A percentile compares a stretch with the other conserved stretches of the same genome.
Evolutionary conservation across 768 basidiomycete species (phyloP).

Genomic region (Boletus huronensis): DNA sequence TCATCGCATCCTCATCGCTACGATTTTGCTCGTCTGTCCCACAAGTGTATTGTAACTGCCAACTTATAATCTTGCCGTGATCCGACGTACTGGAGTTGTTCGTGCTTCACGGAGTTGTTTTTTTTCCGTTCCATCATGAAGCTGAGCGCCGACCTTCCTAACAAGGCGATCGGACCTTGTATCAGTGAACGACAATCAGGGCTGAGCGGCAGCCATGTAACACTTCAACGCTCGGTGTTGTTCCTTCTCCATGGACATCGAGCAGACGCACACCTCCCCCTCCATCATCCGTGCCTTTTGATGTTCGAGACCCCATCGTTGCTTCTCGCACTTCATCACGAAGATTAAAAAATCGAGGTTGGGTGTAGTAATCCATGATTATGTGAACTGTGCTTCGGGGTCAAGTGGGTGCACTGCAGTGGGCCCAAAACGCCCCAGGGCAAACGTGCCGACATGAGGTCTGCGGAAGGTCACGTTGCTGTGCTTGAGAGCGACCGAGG

Average conservation of each 20-base stretch:
- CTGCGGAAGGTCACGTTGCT: slow-evolving; percentile 5
- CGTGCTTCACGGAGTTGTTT: slow-evolving; percentile 21
- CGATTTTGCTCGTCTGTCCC: slow-evolving; percentile 6
- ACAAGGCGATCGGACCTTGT: slow-evolving; percentile 17
- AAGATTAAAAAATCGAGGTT: slow-evolving; percentile 22
- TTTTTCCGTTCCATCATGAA: slow-evolving; percentile 3
- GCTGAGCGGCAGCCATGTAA: neutral
- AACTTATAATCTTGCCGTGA: slow-evolving; percentile 13
- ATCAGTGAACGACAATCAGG: slow-evolving; percentile 15
- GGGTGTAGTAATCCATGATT: slow-evolving; percentile 5
- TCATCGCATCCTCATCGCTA: slow-evolving; percentile 8
- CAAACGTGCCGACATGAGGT: slow-evolving; percentile 16
- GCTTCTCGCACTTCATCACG: slow-evolving; percentile 8
- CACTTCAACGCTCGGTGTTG: neutral
- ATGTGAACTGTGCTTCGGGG: slow-evolving; percentile 4
- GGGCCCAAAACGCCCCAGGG: neutral
- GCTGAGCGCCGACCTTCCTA: slow-evolving; percentile 19
- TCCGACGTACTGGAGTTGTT: neutral
- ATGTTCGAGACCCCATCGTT: slow-evolving; percentile 9
- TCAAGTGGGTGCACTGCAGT: slow-evolving; percentile 8
- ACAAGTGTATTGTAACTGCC: slow-evolving; percentile 18
- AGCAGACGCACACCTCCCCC: neutral
- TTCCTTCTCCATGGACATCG: slow-evolving; percentile 7
- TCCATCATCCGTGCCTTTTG: slow-evolving; percentile 6
- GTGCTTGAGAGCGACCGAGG: slow-evolving; percentile 1